These are phyloP conservation scores for Cenchrus purpureus DNA, from an alignment of 176 grass and related monocot genomes.

Conservation along the genomic window DNA sequence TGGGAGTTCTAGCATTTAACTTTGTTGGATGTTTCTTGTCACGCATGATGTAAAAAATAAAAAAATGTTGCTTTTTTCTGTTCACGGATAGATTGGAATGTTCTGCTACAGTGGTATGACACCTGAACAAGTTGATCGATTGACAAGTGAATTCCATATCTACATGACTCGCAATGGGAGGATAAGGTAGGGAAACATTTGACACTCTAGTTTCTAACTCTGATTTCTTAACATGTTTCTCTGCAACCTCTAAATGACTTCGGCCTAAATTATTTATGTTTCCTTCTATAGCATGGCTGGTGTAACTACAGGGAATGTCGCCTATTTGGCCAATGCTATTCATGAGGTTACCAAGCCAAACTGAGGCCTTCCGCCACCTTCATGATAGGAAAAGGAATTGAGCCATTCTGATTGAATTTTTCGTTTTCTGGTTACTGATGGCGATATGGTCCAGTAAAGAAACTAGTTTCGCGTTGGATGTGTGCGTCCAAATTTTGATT, in stretches of 20 bases:
- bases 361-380: background rate
- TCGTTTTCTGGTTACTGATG: background rate
- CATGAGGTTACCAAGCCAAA: conserved; percentile 77
- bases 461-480: conserved; percentile 18
- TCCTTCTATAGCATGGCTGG: conserved; percentile 75
- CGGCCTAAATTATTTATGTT: conserved; percentile 6
- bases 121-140: conserved; percentile 90
- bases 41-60: background rate
- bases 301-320: conserved; percentile 71
- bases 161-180: conserved; percentile 92
- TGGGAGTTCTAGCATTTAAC: conserved; percentile 2
- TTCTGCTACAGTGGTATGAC: conserved; percentile 94
- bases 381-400: background rate
- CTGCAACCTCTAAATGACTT: conserved; percentile 5
- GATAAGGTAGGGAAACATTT: conserved; percentile 65
- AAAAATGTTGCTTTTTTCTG: background rate
- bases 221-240: background rate
- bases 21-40: background rate
- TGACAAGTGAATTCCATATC: conserved; percentile 80
- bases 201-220: background rate
- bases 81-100: conserved; percentile 74
- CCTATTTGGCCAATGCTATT: conserved; percentile 82
- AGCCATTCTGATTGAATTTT: background rate
- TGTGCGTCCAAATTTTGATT: background rate
- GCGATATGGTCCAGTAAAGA: background rate